Base-by-base conservation (phyloP, 306 rosid species). In the Quercus suber region DNA sequence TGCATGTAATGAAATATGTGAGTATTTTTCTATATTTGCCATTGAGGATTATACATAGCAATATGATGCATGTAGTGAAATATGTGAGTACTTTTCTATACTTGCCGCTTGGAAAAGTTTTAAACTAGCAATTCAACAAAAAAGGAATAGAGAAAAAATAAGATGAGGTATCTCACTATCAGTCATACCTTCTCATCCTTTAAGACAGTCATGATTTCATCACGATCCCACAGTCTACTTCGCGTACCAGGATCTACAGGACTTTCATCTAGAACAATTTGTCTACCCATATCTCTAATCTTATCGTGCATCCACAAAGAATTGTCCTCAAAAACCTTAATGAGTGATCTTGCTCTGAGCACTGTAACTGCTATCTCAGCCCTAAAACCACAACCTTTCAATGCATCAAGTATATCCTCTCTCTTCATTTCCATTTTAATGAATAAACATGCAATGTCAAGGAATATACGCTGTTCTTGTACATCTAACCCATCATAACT, bases 291-390 rank as follows among this genome's bases (percentile, higher is more conserved):
- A 69, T 90, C 93, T 78, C 90, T 88, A 68, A 92, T 68, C 64
- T 90, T 94, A 75, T 92, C 94, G 45, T 92, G 97, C 91, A 90
- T 84, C 89, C 88, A 84, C 76, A 92, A 21, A 1, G 72, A 76
- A 15, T 79, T 73, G 1, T 82, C 84, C 20, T 45, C n/a, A 18
- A 65, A 64, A 49, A 90, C 73, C 82, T 90, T 92, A 45, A 90
- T 81, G 56, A 92, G 87, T 35, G 91, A 87, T 76, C 82, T 92
- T 43, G 78, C 65, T 3, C 78, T 64, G 5, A 92, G 91, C 0
- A 53, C 81, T 0, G 78, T 51, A 58, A 88, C 45, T 33, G 73
- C 87, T 52, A 55, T 74, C 87, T 86, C 97, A 51, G 87, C 93
- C 4, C 55, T 49, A 25, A 86, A 90, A 20, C 91, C 90, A 76